phyloP scores from a whole-genome alignment of 2,329 filamentous ascomycete species.

The Stylonectria norvegica region DNA sequence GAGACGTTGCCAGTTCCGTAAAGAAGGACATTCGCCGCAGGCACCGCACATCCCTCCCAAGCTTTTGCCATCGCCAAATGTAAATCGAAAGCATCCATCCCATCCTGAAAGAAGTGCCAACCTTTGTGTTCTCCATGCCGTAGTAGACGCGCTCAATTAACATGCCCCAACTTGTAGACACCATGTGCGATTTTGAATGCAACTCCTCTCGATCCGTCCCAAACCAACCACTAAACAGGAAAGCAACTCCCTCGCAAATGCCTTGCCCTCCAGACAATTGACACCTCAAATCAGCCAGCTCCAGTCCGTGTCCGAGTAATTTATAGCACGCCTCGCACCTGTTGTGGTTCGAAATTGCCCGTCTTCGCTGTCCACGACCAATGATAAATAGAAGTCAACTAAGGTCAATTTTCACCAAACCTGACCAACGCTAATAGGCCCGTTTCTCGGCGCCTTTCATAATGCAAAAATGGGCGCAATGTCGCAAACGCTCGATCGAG shows the following conservation, averaged over 20 bases:
- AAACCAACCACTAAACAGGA: constrained; percentile 17
- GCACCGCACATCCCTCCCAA: constrained; percentile 15
- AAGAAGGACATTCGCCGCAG: constrained; percentile 17
- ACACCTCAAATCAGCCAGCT: constrained; percentile 17
- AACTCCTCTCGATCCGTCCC: constrained; percentile 24
- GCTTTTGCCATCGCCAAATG: constrained; percentile 10
- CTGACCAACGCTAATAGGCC: constrained; percentile 20
- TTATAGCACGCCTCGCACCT: constrained; percentile 13
- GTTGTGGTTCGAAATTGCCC: constrained; percentile 7
- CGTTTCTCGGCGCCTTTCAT: constrained; percentile 27
- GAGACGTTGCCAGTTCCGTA: constrained; percentile 13
- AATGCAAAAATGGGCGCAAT: too few relatives aligned
- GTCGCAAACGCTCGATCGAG: too few relatives aligned
- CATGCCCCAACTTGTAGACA: constrained; percentile 19
- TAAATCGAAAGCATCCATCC: constrained; percentile 14
- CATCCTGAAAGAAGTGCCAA: constrained; percentile 10
- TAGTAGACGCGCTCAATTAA: constrained; percentile 18
- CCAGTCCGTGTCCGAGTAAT: constrained; percentile 18
- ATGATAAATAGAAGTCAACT: constrained; percentile 8
- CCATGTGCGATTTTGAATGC: constrained; percentile 27
- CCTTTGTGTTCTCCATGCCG: constrained; percentile 9
- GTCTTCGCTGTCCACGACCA: constrained; percentile 9
- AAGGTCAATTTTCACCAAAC: constrained; percentile 10
- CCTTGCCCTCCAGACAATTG: constrained; percentile 21
- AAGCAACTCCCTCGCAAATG: constrained; percentile 28